These are phyloP conservation scores for Fusarium stilboides DNA, from an alignment of 2,329 filamentous ascomycete genomes.

Conservation along the genomic window DNA sequence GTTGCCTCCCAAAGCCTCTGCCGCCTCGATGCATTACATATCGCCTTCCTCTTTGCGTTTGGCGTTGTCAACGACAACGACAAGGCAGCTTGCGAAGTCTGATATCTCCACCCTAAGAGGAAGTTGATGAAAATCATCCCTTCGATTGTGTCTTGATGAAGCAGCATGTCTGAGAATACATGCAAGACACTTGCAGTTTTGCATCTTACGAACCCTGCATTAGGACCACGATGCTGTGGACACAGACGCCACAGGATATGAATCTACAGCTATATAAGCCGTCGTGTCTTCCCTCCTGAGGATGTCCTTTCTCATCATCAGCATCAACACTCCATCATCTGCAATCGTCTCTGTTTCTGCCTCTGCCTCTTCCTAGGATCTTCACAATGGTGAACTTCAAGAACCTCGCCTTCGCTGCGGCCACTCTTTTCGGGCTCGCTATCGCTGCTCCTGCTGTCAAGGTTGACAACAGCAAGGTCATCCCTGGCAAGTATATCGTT, in stretches of 20 bases:
- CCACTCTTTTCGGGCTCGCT: constrained; percentile 45
- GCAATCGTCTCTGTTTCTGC: constrained; percentile 5
- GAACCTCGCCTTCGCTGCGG: constrained; percentile 47
- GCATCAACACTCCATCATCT: constrained; percentile 29
- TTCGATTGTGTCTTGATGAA: constrained; percentile 25
- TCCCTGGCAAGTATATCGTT: constrained; percentile 69
- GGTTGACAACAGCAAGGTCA: constrained; percentile 41
- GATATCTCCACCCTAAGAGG: constrained; percentile 39
- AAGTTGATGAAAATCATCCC: constrained; percentile 42
- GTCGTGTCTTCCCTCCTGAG: constrained; percentile 7
- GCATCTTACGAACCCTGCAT: constrained; percentile 1
- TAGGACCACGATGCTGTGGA: constrained; percentile 12
- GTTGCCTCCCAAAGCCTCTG: constrained; percentile 12
- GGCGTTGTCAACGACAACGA: constrained; percentile 18
- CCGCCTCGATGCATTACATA: constrained; percentile 17
- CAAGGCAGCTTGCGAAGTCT: constrained; percentile 20
- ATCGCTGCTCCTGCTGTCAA: constrained; percentile 44
- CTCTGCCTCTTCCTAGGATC: constrained; percentile 13
- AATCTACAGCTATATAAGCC: constrained; percentile 43
- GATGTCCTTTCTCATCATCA: constrained; percentile 24
- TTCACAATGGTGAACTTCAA: constrained; percentile 52
- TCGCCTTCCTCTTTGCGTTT: constrained; percentile 48
- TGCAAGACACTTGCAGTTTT: constrained; percentile 17
- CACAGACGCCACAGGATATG: neutral
- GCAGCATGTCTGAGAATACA: constrained; percentile 9